phyloP scores from a whole-genome alignment of 306 rosid genomes.

The Casuarina equisetifolia region DNA sequence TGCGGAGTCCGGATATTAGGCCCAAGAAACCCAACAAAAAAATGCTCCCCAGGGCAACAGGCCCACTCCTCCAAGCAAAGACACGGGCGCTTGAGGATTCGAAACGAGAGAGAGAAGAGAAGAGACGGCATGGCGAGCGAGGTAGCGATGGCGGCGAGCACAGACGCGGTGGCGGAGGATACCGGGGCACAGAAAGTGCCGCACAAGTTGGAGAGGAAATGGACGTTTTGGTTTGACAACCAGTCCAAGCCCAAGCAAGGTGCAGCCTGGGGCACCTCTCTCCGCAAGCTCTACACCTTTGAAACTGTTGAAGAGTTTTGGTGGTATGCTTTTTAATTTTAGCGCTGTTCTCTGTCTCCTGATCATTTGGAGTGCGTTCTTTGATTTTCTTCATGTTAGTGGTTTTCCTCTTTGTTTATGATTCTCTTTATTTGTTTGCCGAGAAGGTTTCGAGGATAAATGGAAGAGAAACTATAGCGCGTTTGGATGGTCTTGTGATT shows the following conservation, averaged over 20 bases:
- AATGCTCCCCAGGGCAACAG: no score
- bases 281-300: constrained; percentile 71
- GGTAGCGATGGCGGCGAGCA: constrained; percentile 22
- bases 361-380: neutral
- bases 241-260: constrained; percentile 87
- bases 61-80: no score
- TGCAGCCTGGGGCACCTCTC: constrained; percentile 86
- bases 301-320: constrained; percentile 93
- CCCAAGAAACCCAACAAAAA: no score
- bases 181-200: constrained; percentile 23
- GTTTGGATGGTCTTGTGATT: neutral
- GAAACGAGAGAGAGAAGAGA: neutral
- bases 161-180: neutral
- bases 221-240: constrained; percentile 97
- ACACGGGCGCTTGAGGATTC: neutral
- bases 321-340: constrained; percentile 48
- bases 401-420: neutral
- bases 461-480: neutral
- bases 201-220: constrained; percentile 74
- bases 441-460: neutral
- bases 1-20: no score
- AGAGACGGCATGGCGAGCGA: constrained; percentile 62
- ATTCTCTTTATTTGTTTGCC: constrained; percentile 1
- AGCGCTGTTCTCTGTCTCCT: neutral
- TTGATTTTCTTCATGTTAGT: neutral